Evolutionary conservation across 805 yeast genomes (phyloP).

Genomic region (Metschnikowia picachoensis): DNA sequence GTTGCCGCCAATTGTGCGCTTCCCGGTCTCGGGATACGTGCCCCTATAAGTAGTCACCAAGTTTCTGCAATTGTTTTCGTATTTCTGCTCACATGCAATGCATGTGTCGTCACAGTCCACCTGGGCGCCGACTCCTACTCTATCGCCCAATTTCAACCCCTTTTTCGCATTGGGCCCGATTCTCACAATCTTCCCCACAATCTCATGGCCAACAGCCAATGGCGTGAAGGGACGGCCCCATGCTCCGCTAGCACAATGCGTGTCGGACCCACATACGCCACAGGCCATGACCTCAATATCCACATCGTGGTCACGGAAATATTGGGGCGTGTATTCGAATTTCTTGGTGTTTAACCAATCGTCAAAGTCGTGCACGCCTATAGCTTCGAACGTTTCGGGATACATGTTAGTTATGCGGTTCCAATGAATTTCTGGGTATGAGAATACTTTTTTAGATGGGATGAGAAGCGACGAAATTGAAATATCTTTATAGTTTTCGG

Average conservation of each 20-base stretch:
- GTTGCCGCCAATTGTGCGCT: constrained; percentile 17
- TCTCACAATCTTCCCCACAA: constrained; percentile 19
- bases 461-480: no score
- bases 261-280: constrained; percentile 55
- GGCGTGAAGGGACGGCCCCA: constrained; percentile 40
- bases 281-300: constrained; percentile 17
- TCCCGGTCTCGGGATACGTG: constrained; percentile 11
- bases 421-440: not conserved
- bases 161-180: constrained; percentile 17
- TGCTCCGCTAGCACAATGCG: constrained; percentile 48
- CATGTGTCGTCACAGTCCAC: constrained; percentile 15
- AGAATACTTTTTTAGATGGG: no score
- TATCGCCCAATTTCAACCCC: constrained; percentile 56
- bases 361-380: constrained; percentile 18
- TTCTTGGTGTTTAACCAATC: constrained; percentile 18
- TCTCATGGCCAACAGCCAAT: constrained; percentile 28
- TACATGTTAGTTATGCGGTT: constrained; percentile 7
- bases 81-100: constrained; percentile 9
- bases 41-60: constrained; percentile 13
- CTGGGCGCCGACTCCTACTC: constrained; percentile 81
- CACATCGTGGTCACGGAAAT: constrained; percentile 18
- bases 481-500: no score
- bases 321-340: constrained; percentile 18
- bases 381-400: constrained; percentile 18
- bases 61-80: constrained; percentile 16